Evolutionary conservation across 768 basidiomycete species (phyloP).

Genomic region (Xerocomellus intermedius): DNA sequence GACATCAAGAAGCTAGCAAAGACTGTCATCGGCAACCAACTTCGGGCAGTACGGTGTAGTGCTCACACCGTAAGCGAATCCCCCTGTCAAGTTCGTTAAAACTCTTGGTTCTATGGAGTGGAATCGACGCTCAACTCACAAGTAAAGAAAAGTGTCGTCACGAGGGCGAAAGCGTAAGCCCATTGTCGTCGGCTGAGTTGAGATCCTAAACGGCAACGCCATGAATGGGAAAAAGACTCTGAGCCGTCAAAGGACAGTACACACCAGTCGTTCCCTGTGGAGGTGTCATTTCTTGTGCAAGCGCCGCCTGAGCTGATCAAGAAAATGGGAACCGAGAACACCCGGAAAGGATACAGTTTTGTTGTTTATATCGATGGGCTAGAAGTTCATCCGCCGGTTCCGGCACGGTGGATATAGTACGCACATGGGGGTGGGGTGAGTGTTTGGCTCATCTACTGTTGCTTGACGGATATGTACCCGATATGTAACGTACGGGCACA

Average conservation of each 20-base stretch:
- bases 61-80: slow-evolving; percentile 64
- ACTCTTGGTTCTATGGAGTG: neutral
- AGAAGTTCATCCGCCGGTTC: slow-evolving; percentile 2
- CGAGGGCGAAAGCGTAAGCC: slow-evolving; percentile 61
- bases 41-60: neutral
- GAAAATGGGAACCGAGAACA: slow-evolving; percentile 2
- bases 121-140: slow-evolving; percentile 39
- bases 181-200: slow-evolving; percentile 47
- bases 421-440: neutral
- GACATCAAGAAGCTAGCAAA: slow-evolving; percentile 58
- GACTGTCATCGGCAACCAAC: slow-evolving; percentile 18
- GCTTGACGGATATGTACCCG: neutral
- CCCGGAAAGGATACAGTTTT: neutral
- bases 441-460: neutral
- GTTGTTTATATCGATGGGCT: slow-evolving; percentile 13
- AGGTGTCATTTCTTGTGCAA: slow-evolving; percentile 33
- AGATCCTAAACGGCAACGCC: slow-evolving; percentile 22
- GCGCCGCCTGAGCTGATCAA: neutral
- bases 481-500: neutral
- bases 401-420: slow-evolving; percentile 3
- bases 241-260: slow-evolving; percentile 1
- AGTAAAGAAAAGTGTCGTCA: slow-evolving; percentile 76
- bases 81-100: slow-evolving; percentile 41
- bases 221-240: neutral
- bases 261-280: slow-evolving; percentile 43